A percentile compares a stretch with the other conserved stretches of the same genome.
phyloP scores from a whole-genome alignment of 352 stramenopile genomes.

The Phytophthora aleatoria region DNA sequence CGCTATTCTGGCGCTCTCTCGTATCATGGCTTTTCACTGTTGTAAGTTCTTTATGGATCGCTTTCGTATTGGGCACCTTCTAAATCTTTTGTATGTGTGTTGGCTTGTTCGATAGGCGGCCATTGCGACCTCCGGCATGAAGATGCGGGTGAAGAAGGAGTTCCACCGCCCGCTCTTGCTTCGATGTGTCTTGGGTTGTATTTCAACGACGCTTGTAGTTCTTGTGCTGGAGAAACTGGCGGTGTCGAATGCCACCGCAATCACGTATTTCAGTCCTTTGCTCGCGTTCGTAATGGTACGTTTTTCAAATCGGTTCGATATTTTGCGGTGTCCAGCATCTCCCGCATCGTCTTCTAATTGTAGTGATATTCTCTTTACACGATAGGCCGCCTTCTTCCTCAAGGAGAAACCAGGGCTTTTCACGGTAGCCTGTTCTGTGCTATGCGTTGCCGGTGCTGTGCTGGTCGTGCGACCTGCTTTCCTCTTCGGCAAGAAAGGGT shows the following conservation, averaged over 20 bases:
- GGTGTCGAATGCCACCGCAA: slow-evolving; percentile 63
- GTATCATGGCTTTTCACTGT: slow-evolving; percentile 59
- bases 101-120: slow-evolving; percentile 31
- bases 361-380: background rate
- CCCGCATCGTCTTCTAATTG: background rate
- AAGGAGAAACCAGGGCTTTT: slow-evolving; percentile 45
- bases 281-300: slow-evolving; percentile 63
- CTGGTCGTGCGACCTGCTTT: slow-evolving; percentile 51
- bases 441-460: slow-evolving; percentile 52
- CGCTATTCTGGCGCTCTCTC: slow-evolving; percentile 68
- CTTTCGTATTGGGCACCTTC: background rate
- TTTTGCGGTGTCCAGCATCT: background rate
- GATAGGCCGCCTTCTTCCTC: slow-evolving; percentile 45
- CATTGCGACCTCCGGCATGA: slow-evolving; percentile 32
- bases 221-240: slow-evolving; percentile 63
- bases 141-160: slow-evolving; percentile 44
- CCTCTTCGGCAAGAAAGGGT: slow-evolving; percentile 46
- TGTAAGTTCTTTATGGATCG: slow-evolving; percentile 26
- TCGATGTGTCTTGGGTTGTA: slow-evolving; percentile 50
- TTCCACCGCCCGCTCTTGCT: slow-evolving; percentile 42
- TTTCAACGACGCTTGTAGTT: slow-evolving; percentile 52
- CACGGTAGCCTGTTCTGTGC: slow-evolving; percentile 37
- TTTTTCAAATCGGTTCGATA: background rate
- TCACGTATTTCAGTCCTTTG: slow-evolving; percentile 72
- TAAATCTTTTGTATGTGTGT: background rate